phyloP scores from a whole-genome alignment of 345 rosid species.

The Eucalyptus virginea region DNA sequence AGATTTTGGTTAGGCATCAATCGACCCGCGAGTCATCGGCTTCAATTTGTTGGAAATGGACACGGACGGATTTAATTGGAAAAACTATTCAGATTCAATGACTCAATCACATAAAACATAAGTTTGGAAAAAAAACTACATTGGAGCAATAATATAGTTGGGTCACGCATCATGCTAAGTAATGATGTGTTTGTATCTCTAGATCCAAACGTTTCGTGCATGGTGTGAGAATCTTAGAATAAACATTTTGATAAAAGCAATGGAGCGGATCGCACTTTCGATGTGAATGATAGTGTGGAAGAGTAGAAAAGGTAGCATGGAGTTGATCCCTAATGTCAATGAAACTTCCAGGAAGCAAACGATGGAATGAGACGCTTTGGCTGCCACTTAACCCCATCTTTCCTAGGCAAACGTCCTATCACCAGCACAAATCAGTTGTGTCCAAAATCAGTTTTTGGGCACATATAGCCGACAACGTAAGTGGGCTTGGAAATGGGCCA shows the following conservation, averaged over 20 bases:
- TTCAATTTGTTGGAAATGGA: not conserved
- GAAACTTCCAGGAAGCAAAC: not conserved
- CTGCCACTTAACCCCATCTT: not conserved
- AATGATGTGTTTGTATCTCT: not conserved
- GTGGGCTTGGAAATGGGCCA: not conserved
- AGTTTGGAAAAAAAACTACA: not conserved
- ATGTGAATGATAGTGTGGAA: not conserved
- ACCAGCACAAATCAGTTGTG: not conserved
- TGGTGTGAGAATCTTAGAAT: not conserved
- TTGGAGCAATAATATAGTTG: not conserved
- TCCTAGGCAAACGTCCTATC: too few species aligned
- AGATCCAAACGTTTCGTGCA: not conserved
- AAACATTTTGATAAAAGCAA: not conserved
- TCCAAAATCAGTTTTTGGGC: not conserved
- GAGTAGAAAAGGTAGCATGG: not conserved
- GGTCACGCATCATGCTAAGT: not conserved
- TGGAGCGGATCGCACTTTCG: accelerated
- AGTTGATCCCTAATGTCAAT: not conserved
- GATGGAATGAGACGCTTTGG: not conserved
- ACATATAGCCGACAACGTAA: not conserved
- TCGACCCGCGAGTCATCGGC: accelerated
- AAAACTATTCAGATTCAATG: too few species aligned
- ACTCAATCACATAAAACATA: not conserved
- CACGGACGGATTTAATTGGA: not conserved
- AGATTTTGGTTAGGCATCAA: not conserved